These are phyloP conservation scores for Annulohypoxylon nitens DNA, from an alignment of 495 filamentous ascomycete genomes.

Conservation along the genomic window DNA sequence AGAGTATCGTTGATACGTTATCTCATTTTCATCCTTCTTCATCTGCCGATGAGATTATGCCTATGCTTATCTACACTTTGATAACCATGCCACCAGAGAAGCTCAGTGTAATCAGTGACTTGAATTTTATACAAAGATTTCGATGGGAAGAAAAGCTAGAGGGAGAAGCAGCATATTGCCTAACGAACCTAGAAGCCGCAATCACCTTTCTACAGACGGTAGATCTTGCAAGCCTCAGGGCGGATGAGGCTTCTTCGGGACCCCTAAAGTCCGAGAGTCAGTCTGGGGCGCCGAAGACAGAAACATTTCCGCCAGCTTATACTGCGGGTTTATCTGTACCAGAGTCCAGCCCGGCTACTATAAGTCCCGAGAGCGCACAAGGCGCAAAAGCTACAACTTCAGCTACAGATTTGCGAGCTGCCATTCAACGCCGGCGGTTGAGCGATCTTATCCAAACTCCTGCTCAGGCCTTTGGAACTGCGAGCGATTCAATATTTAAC, in stretches of 20 bases:
- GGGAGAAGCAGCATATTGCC: constrained; percentile 94
- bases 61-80: constrained; percentile 93
- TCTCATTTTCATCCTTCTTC: constrained; percentile 84
- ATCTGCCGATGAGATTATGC: constrained; percentile 95
- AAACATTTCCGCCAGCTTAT: constrained; percentile 65
- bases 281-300: constrained; percentile 61
- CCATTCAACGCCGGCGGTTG: constrained; percentile 71
- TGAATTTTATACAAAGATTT: constrained; percentile 94
- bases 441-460: constrained; percentile 88
- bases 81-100: constrained; percentile 90
- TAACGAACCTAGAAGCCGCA: constrained; percentile 95
- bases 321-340: constrained; percentile 59
- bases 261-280: constrained; percentile 66
- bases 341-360: constrained; percentile 50
- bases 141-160: constrained; percentile 86
- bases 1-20: constrained; percentile 92
- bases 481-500: constrained; percentile 83
- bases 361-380: constrained; percentile 54
- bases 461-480: constrained; percentile 80
- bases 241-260: constrained; percentile 77
- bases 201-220: constrained; percentile 98
- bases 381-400: constrained; percentile 57
- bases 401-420: constrained; percentile 57
- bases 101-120: constrained; percentile 91
- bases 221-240: constrained; percentile 89